Percentiles rank a stretch among this genome's conserved stretches.
Conservation (phyloP, 1,139 yeast species). For the Pichia sorboxylosa region DNA sequence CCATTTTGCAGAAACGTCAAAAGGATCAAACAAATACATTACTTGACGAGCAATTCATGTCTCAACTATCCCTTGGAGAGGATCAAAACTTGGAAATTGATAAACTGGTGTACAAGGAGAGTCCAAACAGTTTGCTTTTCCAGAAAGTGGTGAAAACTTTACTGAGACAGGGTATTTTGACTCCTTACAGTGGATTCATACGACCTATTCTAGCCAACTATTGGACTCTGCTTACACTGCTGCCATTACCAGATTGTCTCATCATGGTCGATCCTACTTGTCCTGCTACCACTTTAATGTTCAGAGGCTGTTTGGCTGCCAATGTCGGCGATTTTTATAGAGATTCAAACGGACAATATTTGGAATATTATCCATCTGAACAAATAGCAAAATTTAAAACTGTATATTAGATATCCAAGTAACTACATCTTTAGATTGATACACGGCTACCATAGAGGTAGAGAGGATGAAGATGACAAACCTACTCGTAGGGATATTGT, state of each 20-base stretch:
- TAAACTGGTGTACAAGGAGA: slow-evolving; percentile 15
- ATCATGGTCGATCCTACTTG: slow-evolving; percentile 59
- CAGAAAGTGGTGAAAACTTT: slow-evolving; percentile 68
- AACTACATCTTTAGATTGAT: neutral
- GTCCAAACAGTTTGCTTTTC: slow-evolving; percentile 45
- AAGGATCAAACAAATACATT: neutral
- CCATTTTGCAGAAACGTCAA: slow-evolving; percentile 1
- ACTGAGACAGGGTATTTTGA: slow-evolving; percentile 76
- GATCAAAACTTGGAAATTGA: slow-evolving; percentile 16
- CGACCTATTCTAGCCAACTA: slow-evolving; percentile 61
- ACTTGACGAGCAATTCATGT: neutral
- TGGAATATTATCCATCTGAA: slow-evolving; percentile 55
- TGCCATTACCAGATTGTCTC: slow-evolving; percentile 68
- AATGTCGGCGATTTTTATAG: slow-evolving; percentile 51
- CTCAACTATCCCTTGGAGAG: neutral
- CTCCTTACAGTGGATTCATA: slow-evolving; percentile 57
- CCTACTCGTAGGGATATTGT: slow-evolving; percentile 31
- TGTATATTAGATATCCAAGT: slow-evolving; percentile 25
- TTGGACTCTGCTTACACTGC: slow-evolving; percentile 56
- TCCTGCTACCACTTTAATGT: slow-evolving; percentile 62
- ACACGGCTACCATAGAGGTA: neutral
- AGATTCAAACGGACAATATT: slow-evolving; percentile 45
- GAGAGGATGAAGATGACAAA: neutral
- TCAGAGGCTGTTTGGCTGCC: slow-evolving; percentile 71
- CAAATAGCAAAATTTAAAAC: slow-evolving; percentile 41